Percentiles rank a stretch among this genome's conserved stretches.
Evolutionary conservation across 106 monocot species (phyloP).

Genomic region (Dioscorea alata): DNA sequence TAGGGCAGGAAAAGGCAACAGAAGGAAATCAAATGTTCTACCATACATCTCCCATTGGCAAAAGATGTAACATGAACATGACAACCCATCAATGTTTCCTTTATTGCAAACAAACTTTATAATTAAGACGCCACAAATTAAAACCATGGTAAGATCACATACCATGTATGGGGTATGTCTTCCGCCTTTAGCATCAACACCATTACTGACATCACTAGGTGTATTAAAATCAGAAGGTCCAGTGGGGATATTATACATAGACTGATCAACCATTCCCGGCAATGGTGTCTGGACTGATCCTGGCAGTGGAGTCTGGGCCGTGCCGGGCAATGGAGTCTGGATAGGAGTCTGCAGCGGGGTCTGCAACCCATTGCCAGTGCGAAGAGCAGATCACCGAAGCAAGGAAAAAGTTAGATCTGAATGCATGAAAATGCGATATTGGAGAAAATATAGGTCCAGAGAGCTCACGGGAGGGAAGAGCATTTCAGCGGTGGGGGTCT

Average conservation of each 20-base stretch:
- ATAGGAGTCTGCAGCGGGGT: slow-evolving; percentile 87
- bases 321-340: slow-evolving; percentile 41
- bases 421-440: not conserved
- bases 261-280: slow-evolving; percentile 51
- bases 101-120: too few relatives aligned
- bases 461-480: slow-evolving; percentile 83
- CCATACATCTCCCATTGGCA: too few relatives aligned
- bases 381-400: too few relatives aligned
- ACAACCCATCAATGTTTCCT: not conserved
- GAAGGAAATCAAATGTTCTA: too few relatives aligned
- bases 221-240: slow-evolving; percentile 66
- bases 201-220: slow-evolving; percentile 59
- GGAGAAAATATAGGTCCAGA: not conserved
- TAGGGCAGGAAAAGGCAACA: too few relatives aligned
- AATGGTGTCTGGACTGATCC: slow-evolving; percentile 30
- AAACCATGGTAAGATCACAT: not conserved
- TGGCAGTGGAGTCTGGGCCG: slow-evolving; percentile 64
- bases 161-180: slow-evolving; percentile 88
- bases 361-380: slow-evolving; percentile 18
- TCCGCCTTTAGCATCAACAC: slow-evolving; percentile 51
- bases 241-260: slow-evolving; percentile 75
- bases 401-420: not conserved
- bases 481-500: slow-evolving; percentile 97
- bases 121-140: too few relatives aligned
- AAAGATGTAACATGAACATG: not conserved